Conservation (phyloP, 2,329 filamentous ascomycete species). For the Exophiala spinifera region DNA sequence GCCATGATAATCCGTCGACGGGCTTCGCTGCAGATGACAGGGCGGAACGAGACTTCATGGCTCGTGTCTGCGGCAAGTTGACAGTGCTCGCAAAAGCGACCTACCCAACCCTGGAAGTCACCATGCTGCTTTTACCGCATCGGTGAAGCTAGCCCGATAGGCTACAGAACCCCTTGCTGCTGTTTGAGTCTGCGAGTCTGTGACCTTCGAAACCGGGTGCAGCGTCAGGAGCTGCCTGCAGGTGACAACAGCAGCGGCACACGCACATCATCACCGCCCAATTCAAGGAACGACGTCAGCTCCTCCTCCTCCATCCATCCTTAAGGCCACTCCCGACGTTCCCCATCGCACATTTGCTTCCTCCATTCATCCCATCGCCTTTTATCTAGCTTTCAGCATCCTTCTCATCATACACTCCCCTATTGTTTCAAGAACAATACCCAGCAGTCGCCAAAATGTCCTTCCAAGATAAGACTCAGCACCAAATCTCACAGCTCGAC, state of each 20-base stretch:
- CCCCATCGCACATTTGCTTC: constrained; percentile 2
- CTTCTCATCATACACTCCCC: neutral
- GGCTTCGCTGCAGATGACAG: too few relatives aligned
- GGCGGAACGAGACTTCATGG: too few relatives aligned
- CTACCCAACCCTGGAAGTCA: too few relatives aligned
- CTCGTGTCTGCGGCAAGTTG: too few relatives aligned
- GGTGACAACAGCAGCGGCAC: neutral
- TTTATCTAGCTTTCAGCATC: neutral
- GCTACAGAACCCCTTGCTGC: too few relatives aligned
- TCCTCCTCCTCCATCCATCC: neutral
- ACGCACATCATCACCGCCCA: neutral
- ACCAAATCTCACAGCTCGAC: constrained; percentile 51
- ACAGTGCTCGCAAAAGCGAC: too few relatives aligned
- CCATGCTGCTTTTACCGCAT: too few relatives aligned
- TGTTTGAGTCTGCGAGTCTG: too few relatives aligned
- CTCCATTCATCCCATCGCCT: neutral
- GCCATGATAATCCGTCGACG: too few relatives aligned
- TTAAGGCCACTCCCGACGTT: neutral
- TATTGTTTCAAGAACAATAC: neutral
- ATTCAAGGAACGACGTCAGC: neutral
- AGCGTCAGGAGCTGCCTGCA: neutral
- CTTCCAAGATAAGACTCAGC: constrained; percentile 62
- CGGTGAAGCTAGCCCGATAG: too few relatives aligned
- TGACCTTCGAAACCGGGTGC: neutral
- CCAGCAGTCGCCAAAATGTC: constrained; percentile 30